Conservation (phyloP, 2,329 filamentous ascomycete genomes). For the Calonectria hawksworthii region DNA sequence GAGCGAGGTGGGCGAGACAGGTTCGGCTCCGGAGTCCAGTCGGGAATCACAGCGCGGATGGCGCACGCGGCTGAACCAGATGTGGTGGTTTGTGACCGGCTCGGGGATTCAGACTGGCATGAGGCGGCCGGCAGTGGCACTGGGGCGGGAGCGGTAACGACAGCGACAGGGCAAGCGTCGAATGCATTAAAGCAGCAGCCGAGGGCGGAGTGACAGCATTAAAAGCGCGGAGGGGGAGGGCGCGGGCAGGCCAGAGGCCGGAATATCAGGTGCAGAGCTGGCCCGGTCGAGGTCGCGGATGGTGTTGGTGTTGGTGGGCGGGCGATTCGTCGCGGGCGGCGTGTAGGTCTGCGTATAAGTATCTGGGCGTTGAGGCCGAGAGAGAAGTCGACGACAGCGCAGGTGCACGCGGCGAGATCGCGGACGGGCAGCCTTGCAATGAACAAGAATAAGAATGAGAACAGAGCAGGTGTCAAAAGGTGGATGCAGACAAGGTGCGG, state of each 20-base stretch:
- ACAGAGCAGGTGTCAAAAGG: slow-evolving; percentile 31
- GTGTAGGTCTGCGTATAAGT: slow-evolving; percentile 9
- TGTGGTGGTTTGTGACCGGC: slow-evolving; percentile 27
- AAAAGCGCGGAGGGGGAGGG: slow-evolving; percentile 7
- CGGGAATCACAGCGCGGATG: slow-evolving; percentile 18
- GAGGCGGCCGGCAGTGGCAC: slow-evolving; percentile 39
- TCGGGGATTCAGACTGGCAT: slow-evolving; percentile 40
- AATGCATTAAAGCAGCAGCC: slow-evolving; percentile 45
- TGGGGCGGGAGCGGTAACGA: slow-evolving; percentile 30
- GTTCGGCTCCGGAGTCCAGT: slow-evolving; percentile 30
- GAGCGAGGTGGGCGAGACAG: slow-evolving; percentile 56
- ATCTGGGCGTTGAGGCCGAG: not conserved
- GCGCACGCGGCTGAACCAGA: slow-evolving; percentile 28
- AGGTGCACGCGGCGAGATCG: not conserved
- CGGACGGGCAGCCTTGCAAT: not conserved
- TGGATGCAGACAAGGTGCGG: slow-evolving; percentile 45
- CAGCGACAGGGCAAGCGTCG: slow-evolving; percentile 31
- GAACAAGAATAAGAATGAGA: slow-evolving; percentile 29
- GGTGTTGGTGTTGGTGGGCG: not conserved
- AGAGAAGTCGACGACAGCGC: not conserved
- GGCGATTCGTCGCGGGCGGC: slow-evolving; percentile 11
- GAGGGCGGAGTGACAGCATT: slow-evolving; percentile 23
- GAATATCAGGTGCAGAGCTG: not conserved
- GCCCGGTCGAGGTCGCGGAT: slow-evolving; percentile 2
- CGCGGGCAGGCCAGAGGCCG: slow-evolving; percentile 11